A percentile compares a stretch with the other conserved stretches of the same genome.
Conservation (phyloP, 208 protist genomes). For the Leishmania martiniquensis region DNA sequence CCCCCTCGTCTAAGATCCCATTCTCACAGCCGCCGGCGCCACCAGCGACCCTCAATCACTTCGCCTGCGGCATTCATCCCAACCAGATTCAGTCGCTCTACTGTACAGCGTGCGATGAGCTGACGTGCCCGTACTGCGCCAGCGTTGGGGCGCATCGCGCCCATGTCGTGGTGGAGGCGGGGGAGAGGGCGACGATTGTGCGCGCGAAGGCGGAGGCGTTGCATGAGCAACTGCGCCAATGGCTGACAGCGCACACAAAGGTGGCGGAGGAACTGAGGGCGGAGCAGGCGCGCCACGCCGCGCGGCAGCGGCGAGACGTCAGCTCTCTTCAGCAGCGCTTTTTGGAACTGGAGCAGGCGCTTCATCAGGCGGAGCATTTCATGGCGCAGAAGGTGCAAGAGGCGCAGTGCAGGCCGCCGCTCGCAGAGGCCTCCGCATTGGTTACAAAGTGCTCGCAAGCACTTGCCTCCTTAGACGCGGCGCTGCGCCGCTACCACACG, state of each 20-base stretch:
- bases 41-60: conserved; percentile 23
- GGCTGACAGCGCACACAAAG: conserved; percentile 43
- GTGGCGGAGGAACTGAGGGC: conserved; percentile 40
- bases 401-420: conserved; percentile 29
- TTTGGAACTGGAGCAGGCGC: conserved; percentile 32
- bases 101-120: conserved; percentile 53
- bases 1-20: background rate
- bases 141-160: conserved; percentile 58
- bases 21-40: conserved; percentile 3
- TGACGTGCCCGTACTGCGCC: conserved; percentile 74
- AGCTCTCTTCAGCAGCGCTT: conserved; percentile 34
- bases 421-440: conserved; percentile 42
- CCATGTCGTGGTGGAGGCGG: conserved; percentile 52
- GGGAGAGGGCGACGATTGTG: conserved; percentile 29
- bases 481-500: conserved; percentile 35
- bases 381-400: conserved; percentile 30
- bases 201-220: conserved; percentile 38
- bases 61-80: conserved; percentile 50
- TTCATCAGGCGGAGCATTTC: conserved; percentile 32
- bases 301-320: conserved; percentile 28
- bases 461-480: conserved; percentile 38
- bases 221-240: conserved; percentile 52
- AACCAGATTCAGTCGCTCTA: conserved; percentile 49
- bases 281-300: conserved; percentile 30
- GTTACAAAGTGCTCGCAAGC: conserved; percentile 41